A percentile compares a stretch with the other conserved stretches of the same genome.
phyloP scores from a whole-genome alignment of 2,329 filamentous ascomycete species.

The Trichoderma atroviride region DNA sequence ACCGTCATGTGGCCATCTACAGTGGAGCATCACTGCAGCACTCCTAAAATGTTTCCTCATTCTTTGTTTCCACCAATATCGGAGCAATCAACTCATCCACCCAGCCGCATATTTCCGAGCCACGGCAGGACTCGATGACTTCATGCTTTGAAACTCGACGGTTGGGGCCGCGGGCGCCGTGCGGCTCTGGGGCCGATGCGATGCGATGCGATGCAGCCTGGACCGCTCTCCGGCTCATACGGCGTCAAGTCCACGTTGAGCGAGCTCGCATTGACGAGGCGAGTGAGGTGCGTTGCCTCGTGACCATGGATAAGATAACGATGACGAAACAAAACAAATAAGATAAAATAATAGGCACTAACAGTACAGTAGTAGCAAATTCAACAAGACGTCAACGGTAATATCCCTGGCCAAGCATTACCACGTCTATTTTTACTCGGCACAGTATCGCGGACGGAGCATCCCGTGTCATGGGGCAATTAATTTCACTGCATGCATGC shows the following conservation, averaged over 20 bases:
- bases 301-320: background rate
- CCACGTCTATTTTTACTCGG: background rate
- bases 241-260: background rate
- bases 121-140: background rate
- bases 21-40: slow-evolving; percentile 5
- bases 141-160: background rate
- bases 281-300: background rate
- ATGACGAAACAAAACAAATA: background rate
- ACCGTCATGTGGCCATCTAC: slow-evolving; percentile 4
- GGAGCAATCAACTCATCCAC: background rate
- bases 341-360: background rate
- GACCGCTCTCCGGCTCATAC: background rate
- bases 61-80: background rate
- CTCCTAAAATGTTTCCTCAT: background rate
- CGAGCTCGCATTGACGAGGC: background rate
- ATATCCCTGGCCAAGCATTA: background rate
- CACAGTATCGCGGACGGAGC: background rate
- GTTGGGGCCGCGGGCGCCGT: background rate
- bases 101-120: background rate
- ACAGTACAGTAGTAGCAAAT: background rate
- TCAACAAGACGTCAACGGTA: background rate
- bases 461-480: background rate
- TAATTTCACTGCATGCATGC: background rate
- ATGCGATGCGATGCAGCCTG: background rate
- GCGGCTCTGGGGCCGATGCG: background rate